Evolutionary conservation across 2,329 filamentous ascomycete species (phyloP).

Genomic region (Gremmenia infestans): DNA sequence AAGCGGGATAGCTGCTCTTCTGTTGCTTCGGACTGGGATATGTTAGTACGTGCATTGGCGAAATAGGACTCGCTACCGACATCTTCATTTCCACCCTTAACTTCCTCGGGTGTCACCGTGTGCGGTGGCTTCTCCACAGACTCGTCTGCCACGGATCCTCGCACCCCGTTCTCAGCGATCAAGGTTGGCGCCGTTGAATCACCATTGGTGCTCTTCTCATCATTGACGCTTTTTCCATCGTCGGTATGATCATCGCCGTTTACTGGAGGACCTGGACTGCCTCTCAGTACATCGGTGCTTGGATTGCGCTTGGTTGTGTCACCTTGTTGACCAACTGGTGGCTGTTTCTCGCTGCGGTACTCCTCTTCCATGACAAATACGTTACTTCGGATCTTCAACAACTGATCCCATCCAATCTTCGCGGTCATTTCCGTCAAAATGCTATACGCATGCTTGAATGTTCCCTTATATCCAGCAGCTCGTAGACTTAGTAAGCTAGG

Average conservation of each 20-base stretch:
- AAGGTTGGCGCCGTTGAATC: conserved; percentile 23
- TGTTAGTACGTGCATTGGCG: conserved; percentile 23
- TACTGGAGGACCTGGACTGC: conserved; percentile 55
- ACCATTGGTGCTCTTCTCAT: conserved; percentile 30
- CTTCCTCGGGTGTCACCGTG: conserved; percentile 70
- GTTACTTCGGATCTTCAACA: conserved; percentile 89
- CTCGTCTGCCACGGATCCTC: conserved; percentile 17
- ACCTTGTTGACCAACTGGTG: conserved; percentile 41
- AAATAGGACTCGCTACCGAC: conserved; percentile 38
- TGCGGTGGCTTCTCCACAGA: conserved; percentile 74
- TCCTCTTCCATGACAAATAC: conserved; percentile 99
- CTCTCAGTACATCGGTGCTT: conserved; percentile 73
- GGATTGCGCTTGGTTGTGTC: conserved; percentile 57
- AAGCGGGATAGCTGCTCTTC: conserved; percentile 81
- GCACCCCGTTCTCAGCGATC: conserved; percentile 24
- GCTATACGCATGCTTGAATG: conserved; percentile 90
- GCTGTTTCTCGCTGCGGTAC: conserved; percentile 83
- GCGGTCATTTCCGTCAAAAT: conserved; percentile 93
- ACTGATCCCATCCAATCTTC: conserved; percentile 95
- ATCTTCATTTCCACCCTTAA: conserved; percentile 70
- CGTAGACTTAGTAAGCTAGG: conserved; percentile 80
- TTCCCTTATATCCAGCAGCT: conserved; percentile 87
- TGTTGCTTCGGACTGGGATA: conserved; percentile 51
- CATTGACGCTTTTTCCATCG: conserved; percentile 10
- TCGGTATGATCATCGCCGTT: conserved; percentile 36